Evolutionary conservation across 371 early-diverging fungal genomes (phyloP), one percentile per base, ranked within the genome.

Genomic region (Mortierella sp.): DNA sequence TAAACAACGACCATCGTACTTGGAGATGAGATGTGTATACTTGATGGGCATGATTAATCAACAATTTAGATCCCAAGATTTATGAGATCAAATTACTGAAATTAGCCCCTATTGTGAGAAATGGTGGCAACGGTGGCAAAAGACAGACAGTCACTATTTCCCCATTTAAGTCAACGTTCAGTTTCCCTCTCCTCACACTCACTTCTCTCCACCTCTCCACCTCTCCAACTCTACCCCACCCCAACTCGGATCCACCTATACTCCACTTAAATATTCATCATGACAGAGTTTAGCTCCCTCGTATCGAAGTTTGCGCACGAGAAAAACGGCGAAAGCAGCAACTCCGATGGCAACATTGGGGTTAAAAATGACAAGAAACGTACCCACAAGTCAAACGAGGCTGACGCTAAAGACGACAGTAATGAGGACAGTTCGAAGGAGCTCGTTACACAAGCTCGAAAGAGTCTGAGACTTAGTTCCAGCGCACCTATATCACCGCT

Each of bases 1-100:
- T 35, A 37, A 35, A n/a, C 32, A 60, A 4, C 6, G 8, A 37
- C 10, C 18, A 37, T 5, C 66, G 43, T 75, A 80, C 81, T 72
- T 75, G 24, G 81, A 80, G 61, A 80, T 80, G 62, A 80, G 58
- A 66, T 75, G 58, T 37, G 72, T 65, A 62, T 80, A 80, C 9
- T 57, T 62, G 66, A 80, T 40, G 16, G 75, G 69, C 61, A 72
- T 63, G 69, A 35, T 52, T 61, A 30, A 28, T 57, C 28, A 4
- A 47, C 30, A 58, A 35, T 20, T 49, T 20, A 2, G 55, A 28
- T 30, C 4, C 1, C 30, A 30, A 30, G 30, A 30, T 30, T 30
- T 4, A n/a, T n/a, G 30, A 30, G 30, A 30, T 30, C 30, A 30
- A 30, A 30, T n/a, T n/a, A n/a, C n/a, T n/a, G n/a, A n/a, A n/a